These are phyloP conservation scores for Rhynchosporium graminicola DNA, from an alignment of 2,329 filamentous ascomycete species.

Conservation along the genomic window DNA sequence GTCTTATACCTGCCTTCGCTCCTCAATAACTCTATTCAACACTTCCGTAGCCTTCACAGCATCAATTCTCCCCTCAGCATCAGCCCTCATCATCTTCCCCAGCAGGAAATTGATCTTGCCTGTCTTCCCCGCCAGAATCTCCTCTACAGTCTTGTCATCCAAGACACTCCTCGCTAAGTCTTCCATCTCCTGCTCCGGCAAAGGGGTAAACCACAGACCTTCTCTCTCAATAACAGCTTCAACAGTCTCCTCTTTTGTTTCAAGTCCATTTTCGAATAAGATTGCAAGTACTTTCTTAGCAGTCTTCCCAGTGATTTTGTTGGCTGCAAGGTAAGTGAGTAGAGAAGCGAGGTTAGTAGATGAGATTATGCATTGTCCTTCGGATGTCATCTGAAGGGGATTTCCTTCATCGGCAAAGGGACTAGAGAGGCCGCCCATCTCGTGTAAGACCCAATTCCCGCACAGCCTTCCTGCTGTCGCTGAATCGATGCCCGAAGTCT, in stretches of 20 bases:
- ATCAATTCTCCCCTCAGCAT: slow-evolving; percentile 62
- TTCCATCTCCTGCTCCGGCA: slow-evolving; percentile 58
- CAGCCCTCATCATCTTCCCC: slow-evolving; percentile 65
- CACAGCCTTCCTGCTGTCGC: slow-evolving; percentile 48
- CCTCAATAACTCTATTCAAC: slow-evolving; percentile 50
- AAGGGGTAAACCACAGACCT: slow-evolving; percentile 54
- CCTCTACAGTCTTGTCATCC: slow-evolving; percentile 58
- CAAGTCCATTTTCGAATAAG: slow-evolving; percentile 49
- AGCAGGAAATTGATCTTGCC: slow-evolving; percentile 71
- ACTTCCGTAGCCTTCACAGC: slow-evolving; percentile 57
- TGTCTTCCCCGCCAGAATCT: slow-evolving; percentile 60
- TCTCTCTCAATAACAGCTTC: slow-evolving; percentile 56
- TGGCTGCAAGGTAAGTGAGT: slow-evolving; percentile 46
- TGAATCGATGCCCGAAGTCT: slow-evolving; percentile 15
- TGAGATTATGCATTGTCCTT: slow-evolving; percentile 35
- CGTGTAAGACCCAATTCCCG: slow-evolving; percentile 72
- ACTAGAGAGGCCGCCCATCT: slow-evolving; percentile 68
- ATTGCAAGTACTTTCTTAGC: slow-evolving; percentile 60
- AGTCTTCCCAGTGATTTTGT: slow-evolving; percentile 53
- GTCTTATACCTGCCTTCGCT: slow-evolving; percentile 1
- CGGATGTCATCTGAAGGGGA: slow-evolving; percentile 30
- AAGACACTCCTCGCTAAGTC: slow-evolving; percentile 55
- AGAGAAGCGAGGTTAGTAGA: slow-evolving; percentile 44
- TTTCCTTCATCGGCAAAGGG: slow-evolving; percentile 41
- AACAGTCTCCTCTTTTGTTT: slow-evolving; percentile 44